Evolutionary conservation across 139 green algal species (phyloP).

Genomic region (Chlorella sorokiniana): DNA sequence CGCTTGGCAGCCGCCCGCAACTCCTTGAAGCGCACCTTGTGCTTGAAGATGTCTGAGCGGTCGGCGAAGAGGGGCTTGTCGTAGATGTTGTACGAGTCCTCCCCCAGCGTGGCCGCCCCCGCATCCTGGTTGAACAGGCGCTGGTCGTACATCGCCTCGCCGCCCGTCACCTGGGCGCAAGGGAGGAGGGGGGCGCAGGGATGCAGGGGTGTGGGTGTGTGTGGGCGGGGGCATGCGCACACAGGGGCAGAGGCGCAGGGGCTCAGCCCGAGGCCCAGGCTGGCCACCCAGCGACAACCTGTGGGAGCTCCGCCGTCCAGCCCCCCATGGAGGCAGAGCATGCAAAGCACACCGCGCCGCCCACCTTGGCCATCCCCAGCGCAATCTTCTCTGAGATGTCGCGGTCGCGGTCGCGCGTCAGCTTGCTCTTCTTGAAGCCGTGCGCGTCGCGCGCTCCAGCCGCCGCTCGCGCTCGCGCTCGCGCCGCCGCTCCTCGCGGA

Average conservation of each 20-base stretch:
- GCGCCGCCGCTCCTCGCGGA: constrained; percentile 74
- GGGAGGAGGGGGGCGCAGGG: neutral
- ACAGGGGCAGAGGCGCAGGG: no score
- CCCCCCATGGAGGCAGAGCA: no score
- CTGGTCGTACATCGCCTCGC: constrained; percentile 96
- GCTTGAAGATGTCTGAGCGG: constrained; percentile 71
- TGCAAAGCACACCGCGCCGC: neutral
- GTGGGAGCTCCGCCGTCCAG: neutral
- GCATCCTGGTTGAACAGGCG: constrained; percentile 98
- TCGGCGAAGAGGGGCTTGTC: constrained; percentile 95
- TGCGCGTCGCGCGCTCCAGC: constrained; percentile 75
- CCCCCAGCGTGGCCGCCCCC: constrained; percentile 81
- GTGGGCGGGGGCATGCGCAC: neutral
- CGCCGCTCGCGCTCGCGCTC: constrained; percentile 92
- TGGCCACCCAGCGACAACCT: neutral
- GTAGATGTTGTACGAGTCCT: constrained; percentile 96
- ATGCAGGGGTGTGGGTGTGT: neutral
- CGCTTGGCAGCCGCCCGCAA: no score
- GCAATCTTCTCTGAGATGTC: constrained; percentile 93
- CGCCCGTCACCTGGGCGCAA: constrained; percentile 43
- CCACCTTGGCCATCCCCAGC: constrained; percentile 69
- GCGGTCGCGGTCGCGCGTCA: constrained; percentile 92
- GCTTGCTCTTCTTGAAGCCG: constrained; percentile 87
- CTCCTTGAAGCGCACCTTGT: constrained; percentile 10
- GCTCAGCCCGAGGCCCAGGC: neutral